Conservation (phyloP, 2,329 filamentous ascomycete genomes). For the Epichloe sylvatica region DNA sequence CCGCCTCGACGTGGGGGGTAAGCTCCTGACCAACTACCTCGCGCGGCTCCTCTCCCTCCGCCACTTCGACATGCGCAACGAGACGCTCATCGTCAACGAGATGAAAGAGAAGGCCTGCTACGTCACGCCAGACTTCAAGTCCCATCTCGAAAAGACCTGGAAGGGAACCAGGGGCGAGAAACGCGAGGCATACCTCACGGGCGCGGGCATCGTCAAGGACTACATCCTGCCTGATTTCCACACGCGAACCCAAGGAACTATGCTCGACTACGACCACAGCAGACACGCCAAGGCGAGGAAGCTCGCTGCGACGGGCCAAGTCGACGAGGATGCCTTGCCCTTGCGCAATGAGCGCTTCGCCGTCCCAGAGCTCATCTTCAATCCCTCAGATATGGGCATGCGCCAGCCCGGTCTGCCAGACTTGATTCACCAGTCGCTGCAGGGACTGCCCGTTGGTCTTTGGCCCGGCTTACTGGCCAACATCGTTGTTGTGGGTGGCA, state of each 20-base stretch:
- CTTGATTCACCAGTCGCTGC: constrained; percentile 66
- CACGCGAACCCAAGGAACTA: constrained; percentile 45
- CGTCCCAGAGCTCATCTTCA: constrained; percentile 82
- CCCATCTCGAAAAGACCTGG: constrained; percentile 72
- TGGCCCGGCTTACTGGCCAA: constrained; percentile 79
- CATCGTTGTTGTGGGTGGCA: constrained; percentile 79
- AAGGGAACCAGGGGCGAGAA: constrained; percentile 54
- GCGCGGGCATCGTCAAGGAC: constrained; percentile 61
- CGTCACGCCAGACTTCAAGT: constrained; percentile 61
- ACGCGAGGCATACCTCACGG: constrained; percentile 33
- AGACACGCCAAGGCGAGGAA: constrained; percentile 39
- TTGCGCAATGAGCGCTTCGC: constrained; percentile 85
- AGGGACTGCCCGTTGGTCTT: constrained; percentile 61
- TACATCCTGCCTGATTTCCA: constrained; percentile 81
- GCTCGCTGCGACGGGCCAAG: constrained; percentile 27
- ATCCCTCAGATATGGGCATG: constrained; percentile 72
- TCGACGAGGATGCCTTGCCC: constrained; percentile 64
- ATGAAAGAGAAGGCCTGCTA: constrained; percentile 88
- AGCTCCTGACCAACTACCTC: constrained; percentile 83
- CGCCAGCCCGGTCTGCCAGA: constrained; percentile 70
- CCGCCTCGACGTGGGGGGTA: constrained; percentile 80
- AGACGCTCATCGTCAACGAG: constrained; percentile 85
- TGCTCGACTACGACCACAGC: constrained; percentile 63
- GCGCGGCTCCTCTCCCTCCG: constrained; percentile 79
- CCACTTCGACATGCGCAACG: constrained; percentile 91